Conservation (phyloP, 768 basidiomycete species). For the Plicaturopsis crispa region DNA sequence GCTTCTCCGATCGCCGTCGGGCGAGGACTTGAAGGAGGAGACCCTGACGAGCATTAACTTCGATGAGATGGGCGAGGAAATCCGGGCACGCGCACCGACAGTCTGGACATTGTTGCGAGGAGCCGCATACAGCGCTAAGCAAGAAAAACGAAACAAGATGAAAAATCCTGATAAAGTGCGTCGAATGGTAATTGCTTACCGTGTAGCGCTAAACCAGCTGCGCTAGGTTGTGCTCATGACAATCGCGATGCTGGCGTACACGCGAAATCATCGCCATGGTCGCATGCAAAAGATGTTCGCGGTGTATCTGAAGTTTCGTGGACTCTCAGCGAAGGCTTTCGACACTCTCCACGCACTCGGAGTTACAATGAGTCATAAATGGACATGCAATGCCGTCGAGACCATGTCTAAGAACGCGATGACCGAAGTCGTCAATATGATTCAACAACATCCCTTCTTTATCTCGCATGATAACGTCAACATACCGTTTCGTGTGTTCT, state of each 20-base stretch:
- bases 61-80: conserved; percentile 3
- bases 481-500: conserved; percentile 25
- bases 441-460: conserved; percentile 20
- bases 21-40: conserved; percentile 12
- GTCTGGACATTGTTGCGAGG: conserved; percentile 10
- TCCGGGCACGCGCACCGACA: conserved; percentile 7
- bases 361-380: conserved; percentile 32
- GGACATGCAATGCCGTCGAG: conserved; percentile 19
- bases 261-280: conserved; percentile 17
- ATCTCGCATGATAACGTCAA: conserved; percentile 31
- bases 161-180: conserved; percentile 18
- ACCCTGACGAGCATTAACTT: conserved; percentile 12
- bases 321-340: conserved; percentile 27
- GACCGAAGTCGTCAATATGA: conserved; percentile 14
- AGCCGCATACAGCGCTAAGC: conserved; percentile 8
- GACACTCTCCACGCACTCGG: conserved; percentile 28
- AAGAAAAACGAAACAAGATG: conserved; percentile 7
- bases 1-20: conserved; percentile 4
- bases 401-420: conserved; percentile 19
- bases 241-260: conserved; percentile 20
- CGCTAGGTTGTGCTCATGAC: conserved; percentile 17
- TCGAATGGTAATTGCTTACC: background rate
- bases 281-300: conserved; percentile 23
- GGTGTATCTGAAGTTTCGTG: conserved; percentile 29
- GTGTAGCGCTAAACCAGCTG: background rate